Conservation (phyloP, 208 protist genomes). For the Trypanosoma brucei region DNA sequence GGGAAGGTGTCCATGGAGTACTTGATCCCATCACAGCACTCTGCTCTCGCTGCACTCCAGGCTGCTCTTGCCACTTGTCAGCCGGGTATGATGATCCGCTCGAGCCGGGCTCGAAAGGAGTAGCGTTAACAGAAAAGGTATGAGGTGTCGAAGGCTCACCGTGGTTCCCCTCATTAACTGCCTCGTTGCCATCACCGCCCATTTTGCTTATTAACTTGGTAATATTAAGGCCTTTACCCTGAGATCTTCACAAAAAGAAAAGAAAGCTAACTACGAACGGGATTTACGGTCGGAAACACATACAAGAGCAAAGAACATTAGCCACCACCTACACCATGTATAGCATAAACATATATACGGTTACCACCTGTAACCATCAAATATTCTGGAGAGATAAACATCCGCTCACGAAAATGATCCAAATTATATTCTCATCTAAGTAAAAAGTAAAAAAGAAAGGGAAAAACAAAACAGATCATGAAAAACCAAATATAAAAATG, state of each 20-base stretch:
- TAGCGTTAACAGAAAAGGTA: constrained; percentile 28
- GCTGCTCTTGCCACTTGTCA: constrained; percentile 8
- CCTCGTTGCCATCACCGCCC: background rate
- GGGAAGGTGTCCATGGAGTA: constrained; percentile 6
- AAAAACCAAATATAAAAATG: too few relatives aligned
- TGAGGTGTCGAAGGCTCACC: constrained; percentile 14
- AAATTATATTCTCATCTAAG: too few relatives aligned
- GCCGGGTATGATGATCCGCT: background rate
- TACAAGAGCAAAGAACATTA: background rate
- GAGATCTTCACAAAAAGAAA: background rate
- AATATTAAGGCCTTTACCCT: background rate
- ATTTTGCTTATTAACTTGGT: constrained; percentile 1
- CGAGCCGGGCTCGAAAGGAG: constrained; percentile 24
- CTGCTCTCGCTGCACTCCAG: constrained; percentile 1
- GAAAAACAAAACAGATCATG: too few relatives aligned
- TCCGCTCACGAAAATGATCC: too few relatives aligned
- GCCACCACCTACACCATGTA: background rate
- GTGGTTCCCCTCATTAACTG: constrained; percentile 10
- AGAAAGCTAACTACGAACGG: too few relatives aligned
- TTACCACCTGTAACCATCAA: too few relatives aligned
- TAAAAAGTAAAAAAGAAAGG: too few relatives aligned
- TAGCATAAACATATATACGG: too few relatives aligned
- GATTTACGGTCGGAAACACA: background rate
- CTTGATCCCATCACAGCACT: background rate
- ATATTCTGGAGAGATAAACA: too few relatives aligned